Evolutionary conservation across 805 yeast genomes (phyloP), one percentile per base, ranked within the genome.

Genomic region (Candida berthetii): DNA sequence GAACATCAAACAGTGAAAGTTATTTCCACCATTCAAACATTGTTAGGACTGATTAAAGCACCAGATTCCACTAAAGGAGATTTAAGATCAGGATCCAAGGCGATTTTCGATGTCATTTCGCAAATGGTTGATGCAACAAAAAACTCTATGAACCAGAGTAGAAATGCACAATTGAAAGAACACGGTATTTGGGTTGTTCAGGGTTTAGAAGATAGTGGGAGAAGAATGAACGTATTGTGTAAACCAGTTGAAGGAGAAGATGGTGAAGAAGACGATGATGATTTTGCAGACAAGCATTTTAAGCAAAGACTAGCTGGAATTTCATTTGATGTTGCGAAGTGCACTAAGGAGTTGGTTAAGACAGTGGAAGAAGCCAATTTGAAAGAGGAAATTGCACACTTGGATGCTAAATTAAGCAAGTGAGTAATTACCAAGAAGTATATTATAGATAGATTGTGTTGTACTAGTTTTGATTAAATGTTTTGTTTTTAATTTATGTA

Each of bases 1-100:
- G 98, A 91, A 60, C 96, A 88, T 61, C 96, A 90, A 64, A 90
- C 97, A 0, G 90, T 86, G 15, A 85, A 85, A 53, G 96, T 91
- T 2, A 90, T 91, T 37, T 77, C 89, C 13, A 86, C 96, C 0
- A 90, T 90, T 50, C 96, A 90, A 58, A 76, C 85, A 16, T 71
- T 91, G 46, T 70, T 91, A 44, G 76, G 80, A 3, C 79, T 91
- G 0, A 85, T 85, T 51, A 84, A 84, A 61, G 77, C 78, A 50
- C 86, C 88, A 16, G 80, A 83, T 53, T 80, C 87, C 1, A 82
- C 87, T 0, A 78, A 82, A 48, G 89, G 87, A 3, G 82, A 78
- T 42, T 70, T 91, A 50, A 72, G 90, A 47, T 71, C 66, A 1
- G 85, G 85, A 37, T 83, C 96, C 1, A 66, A 65, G 45, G 87